Conservation (phyloP, 1,139 yeast species). For the Magnusiomyces paraingens region DNA sequence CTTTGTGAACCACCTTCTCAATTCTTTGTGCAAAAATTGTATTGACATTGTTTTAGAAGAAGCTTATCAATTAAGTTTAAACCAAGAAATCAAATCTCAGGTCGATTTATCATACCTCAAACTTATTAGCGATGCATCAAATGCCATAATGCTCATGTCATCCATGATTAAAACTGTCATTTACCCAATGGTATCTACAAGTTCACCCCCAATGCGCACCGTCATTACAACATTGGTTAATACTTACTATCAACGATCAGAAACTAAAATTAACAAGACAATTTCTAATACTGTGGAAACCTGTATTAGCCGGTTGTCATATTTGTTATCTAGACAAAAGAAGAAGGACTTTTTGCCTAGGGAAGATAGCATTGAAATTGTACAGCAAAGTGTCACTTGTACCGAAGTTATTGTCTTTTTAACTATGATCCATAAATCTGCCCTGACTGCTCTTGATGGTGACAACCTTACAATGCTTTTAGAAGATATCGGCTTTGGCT, state of each 20-base stretch:
- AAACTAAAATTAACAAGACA: constrained; percentile 61
- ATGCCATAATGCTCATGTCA: constrained; percentile 60
- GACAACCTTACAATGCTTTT: constrained; percentile 50
- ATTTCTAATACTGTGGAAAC: constrained; percentile 52
- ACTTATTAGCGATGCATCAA: constrained; percentile 51
- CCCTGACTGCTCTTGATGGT: constrained; percentile 41
- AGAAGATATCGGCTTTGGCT: constrained; percentile 52
- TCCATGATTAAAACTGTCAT: constrained; percentile 65
- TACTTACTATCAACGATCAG: constrained; percentile 60
- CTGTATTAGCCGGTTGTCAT: constrained; percentile 23
- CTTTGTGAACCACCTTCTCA: constrained; percentile 57
- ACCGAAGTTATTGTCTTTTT: constrained; percentile 54
- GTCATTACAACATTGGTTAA: constrained; percentile 62
- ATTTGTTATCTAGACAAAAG: constrained; percentile 54
- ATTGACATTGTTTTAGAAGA: constrained; percentile 72
- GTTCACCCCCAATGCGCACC: constrained; percentile 41
- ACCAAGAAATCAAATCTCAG: constrained; percentile 34
- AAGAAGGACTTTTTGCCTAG: constrained; percentile 53
- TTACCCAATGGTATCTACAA: constrained; percentile 60
- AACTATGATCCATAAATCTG: constrained; percentile 33
- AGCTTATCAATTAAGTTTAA: constrained; percentile 42
- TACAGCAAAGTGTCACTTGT: constrained; percentile 55
- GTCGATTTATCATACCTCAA: constrained; percentile 44
- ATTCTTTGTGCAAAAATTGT: constrained; percentile 68
- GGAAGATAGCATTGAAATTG: constrained; percentile 44